These are phyloP conservation scores for Amanita exitialis DNA, from an alignment of 768 basidiomycete genomes.

Conservation along the genomic window DNA sequence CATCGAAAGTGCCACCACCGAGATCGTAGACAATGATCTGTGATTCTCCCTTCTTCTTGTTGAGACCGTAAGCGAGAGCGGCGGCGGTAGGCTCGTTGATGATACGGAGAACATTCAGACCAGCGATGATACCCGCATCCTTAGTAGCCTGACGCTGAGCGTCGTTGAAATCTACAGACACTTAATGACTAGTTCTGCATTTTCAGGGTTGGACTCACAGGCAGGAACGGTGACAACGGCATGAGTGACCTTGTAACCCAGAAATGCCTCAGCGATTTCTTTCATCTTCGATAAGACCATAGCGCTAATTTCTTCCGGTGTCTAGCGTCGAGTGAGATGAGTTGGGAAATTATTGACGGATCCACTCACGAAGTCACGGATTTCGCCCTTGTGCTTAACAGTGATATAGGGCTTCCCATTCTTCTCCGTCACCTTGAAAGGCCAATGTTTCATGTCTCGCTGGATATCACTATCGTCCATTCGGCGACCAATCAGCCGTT, in stretches of 20 bases:
- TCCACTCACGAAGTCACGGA: constrained; percentile 69
- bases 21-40: constrained; percentile 98
- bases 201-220: constrained; percentile 36
- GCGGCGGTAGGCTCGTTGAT: constrained; percentile 98
- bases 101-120: constrained; percentile 91
- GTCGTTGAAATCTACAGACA: constrained; percentile 80
- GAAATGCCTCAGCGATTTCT: constrained; percentile 97
- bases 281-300: constrained; percentile 98
- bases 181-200: neutral
- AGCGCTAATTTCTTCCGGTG: constrained; percentile 89
- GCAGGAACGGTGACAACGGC: constrained; percentile 98
- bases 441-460: constrained; percentile 87
- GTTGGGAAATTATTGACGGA: neutral
- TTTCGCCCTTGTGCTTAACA: constrained; percentile 71
- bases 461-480: constrained; percentile 72
- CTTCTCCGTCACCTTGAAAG: constrained; percentile 75
- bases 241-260: constrained; percentile 92
- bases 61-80: constrained; percentile 96
- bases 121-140: constrained; percentile 92
- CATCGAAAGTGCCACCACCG: constrained; percentile 98
- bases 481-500: constrained; percentile 87
- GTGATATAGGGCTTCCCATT: constrained; percentile 71
- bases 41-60: constrained; percentile 90
- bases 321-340: constrained; percentile 29
- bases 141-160: constrained; percentile 99